Evolutionary conservation across 75 land plant species (phyloP).

Genomic region (Selaginella moellendorffii): DNA sequence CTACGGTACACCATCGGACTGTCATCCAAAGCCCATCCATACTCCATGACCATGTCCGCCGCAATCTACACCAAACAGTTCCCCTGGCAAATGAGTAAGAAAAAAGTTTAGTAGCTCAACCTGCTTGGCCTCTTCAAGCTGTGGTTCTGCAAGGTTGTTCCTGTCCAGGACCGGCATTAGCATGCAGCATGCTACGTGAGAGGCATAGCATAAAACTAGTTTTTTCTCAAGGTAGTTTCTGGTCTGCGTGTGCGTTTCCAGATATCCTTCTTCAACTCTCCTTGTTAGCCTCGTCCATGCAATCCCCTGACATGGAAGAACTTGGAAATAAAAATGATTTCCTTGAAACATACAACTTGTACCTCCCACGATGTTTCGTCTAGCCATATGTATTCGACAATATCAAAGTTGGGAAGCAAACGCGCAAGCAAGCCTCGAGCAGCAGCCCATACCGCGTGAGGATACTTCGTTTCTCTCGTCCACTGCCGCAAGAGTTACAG

Average conservation of each 20-base stretch:
- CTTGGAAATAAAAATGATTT: too few species aligned
- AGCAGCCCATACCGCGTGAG: slow-evolving; percentile 99
- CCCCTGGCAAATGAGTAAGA: background rate
- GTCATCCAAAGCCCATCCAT: slow-evolving; percentile 92
- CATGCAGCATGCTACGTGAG: slow-evolving; percentile 55
- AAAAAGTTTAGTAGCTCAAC: too few species aligned
- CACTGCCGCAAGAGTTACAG: slow-evolving; percentile 28
- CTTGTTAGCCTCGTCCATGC: slow-evolving; percentile 71
- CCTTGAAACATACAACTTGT: too few species aligned
- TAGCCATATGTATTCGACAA: slow-evolving; percentile 72
- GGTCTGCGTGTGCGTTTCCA: slow-evolving; percentile 48
- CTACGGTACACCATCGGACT: slow-evolving; percentile 47
- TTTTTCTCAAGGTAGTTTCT: slow-evolving; percentile 72
- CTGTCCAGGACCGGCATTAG: slow-evolving; percentile 76
- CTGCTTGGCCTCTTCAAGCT: slow-evolving; percentile 70
- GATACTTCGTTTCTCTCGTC: slow-evolving; percentile 75
- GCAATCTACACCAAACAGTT: slow-evolving; percentile 51
- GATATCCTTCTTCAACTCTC: slow-evolving; percentile 41
- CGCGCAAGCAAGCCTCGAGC: slow-evolving; percentile 71
- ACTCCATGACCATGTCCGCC: slow-evolving; percentile 77
- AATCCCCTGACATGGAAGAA: slow-evolving; percentile 84
- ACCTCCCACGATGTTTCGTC: slow-evolving; percentile 87
- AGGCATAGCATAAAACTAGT: slow-evolving; percentile 84
- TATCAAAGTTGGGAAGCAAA: slow-evolving; percentile 81
- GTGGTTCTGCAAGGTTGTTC: slow-evolving; percentile 46